phyloP scores from a whole-genome alignment of 768 basidiomycete species.

The Lyophyllum atratum region DNA sequence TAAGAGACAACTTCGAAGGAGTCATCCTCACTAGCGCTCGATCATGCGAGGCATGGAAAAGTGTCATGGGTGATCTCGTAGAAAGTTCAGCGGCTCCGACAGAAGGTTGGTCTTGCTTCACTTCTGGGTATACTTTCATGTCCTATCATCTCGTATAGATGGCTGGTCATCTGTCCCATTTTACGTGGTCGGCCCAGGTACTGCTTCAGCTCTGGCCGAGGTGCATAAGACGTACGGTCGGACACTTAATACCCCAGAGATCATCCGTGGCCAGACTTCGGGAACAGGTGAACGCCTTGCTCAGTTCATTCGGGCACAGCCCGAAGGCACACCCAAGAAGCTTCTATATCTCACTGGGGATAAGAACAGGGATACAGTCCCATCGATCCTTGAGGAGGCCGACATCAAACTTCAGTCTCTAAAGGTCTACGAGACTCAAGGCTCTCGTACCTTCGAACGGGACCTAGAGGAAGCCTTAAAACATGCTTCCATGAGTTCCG shows the following conservation, averaged over 20 bases:
- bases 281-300: slow-evolving; percentile 75
- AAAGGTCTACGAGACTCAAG: slow-evolving; percentile 72
- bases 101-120: slow-evolving; percentile 14
- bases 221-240: slow-evolving; percentile 28
- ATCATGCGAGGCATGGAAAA: slow-evolving; percentile 71
- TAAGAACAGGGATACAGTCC: slow-evolving; percentile 77
- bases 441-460: slow-evolving; percentile 49
- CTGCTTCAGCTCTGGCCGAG: slow-evolving; percentile 47
- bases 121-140: background rate
- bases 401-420: slow-evolving; percentile 49
- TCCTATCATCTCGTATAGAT: slow-evolving; percentile 22
- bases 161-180: slow-evolving; percentile 66
- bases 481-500: slow-evolving; percentile 22
- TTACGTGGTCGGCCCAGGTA: slow-evolving; percentile 76
- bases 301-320: slow-evolving; percentile 54
- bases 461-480: slow-evolving; percentile 39
- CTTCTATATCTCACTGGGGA: slow-evolving; percentile 84
- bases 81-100: background rate
- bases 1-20: slow-evolving; percentile 40
- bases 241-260: slow-evolving; percentile 24
- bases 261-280: slow-evolving; percentile 47
- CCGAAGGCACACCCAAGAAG: slow-evolving; percentile 21
- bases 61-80: slow-evolving; percentile 36
- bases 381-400: slow-evolving; percentile 46
- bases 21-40: slow-evolving; percentile 82